Conservation (phyloP, 2,329 filamentous ascomycete genomes). For the Exophiala bonariae region DNA sequence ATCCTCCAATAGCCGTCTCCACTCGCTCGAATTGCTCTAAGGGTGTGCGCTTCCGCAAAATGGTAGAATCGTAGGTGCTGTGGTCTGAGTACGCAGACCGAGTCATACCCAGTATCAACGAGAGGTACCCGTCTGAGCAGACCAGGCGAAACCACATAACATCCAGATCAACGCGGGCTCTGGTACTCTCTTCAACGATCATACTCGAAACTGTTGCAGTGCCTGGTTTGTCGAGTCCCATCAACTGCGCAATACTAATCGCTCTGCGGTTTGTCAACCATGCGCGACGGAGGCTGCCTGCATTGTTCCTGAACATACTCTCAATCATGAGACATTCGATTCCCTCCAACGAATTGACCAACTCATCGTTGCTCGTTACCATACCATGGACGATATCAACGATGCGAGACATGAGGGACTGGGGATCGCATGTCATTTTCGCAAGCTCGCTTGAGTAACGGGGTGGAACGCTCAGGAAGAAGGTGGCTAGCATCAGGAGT, state of each 20-base stretch:
- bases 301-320: slow-evolving; percentile 37
- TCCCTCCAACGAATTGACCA: slow-evolving; percentile 40
- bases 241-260: slow-evolving; percentile 41
- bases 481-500: slow-evolving; percentile 48
- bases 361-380: slow-evolving; percentile 40
- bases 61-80: too few relatives aligned
- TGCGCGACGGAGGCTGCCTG: slow-evolving; percentile 40
- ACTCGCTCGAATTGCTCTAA: too few relatives aligned
- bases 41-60: too few relatives aligned
- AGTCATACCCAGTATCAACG: too few relatives aligned
- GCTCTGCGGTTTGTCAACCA: slow-evolving; percentile 42
- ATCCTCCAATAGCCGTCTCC: too few relatives aligned
- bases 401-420: too few relatives aligned
- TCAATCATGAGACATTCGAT: slow-evolving; percentile 46
- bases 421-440: too few relatives aligned
- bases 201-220: background rate
- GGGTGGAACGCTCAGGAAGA: slow-evolving; percentile 47
- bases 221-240: slow-evolving; percentile 38
- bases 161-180: too few relatives aligned
- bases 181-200: too few relatives aligned
- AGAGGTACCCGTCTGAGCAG: too few relatives aligned
- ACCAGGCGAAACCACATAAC: too few relatives aligned
- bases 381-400: background rate
- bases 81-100: too few relatives aligned
- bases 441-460: slow-evolving; percentile 13